phyloP scores from a whole-genome alignment of 306 rosid genomes.

The Vigna unguiculata region DNA sequence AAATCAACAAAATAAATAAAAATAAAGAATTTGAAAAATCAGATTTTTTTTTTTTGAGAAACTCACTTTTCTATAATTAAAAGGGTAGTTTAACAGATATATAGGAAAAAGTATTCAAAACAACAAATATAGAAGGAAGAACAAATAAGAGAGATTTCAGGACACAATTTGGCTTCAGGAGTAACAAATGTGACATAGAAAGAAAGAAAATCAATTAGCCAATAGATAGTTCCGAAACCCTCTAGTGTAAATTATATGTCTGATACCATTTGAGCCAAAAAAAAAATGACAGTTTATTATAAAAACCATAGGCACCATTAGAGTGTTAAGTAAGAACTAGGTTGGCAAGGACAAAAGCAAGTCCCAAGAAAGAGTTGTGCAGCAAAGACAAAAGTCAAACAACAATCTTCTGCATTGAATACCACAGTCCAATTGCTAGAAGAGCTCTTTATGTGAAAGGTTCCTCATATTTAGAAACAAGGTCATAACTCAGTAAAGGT shows the following conservation, averaged over 20 bases:
- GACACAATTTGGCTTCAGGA: not conserved
- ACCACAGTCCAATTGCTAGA: constrained; percentile 6
- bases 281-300: not conserved
- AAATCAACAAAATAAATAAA: constrained; percentile 4
- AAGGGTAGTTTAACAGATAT: not conserved
- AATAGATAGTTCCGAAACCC: not conserved
- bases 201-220: not conserved
- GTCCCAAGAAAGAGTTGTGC: constrained; percentile 19
- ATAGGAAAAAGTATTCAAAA: not conserved
- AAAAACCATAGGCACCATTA: constrained; percentile 15
- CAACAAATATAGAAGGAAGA: not conserved
- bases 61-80: not conserved
- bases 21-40: not conserved
- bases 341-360: constrained; percentile 6
- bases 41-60: too few species aligned
- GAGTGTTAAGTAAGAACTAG: constrained; percentile 12
- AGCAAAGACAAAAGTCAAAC: constrained; percentile 5
- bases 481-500: constrained; percentile 16
- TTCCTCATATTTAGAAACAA: constrained; percentile 10
- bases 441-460: constrained; percentile 12
- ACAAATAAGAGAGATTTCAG: not conserved
- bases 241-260: not conserved
- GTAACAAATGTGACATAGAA: not conserved
- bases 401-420: constrained; percentile 25
- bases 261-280: not conserved